phyloP scores from a whole-genome alignment of 225 moss, liverwort and hornwort genomes.

The Polytrichum formosum region DNA sequence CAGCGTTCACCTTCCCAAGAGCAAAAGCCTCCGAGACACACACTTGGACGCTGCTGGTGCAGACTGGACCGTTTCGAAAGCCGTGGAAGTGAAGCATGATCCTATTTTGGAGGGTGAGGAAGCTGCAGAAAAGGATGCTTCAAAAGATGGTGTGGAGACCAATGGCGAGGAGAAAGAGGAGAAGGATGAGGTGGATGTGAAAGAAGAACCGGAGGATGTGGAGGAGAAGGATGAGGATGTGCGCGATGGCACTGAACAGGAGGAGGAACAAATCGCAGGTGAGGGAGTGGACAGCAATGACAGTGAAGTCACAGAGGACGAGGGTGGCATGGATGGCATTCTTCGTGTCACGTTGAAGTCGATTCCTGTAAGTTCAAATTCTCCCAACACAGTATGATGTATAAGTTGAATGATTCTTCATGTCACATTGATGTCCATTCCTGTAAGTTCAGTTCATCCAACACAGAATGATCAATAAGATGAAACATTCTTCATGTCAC shows the following conservation, averaged over 20 bases:
- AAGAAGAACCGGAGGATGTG: constrained; percentile 13
- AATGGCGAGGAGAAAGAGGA: constrained; percentile 4
- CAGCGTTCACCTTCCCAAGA: constrained; percentile 12
- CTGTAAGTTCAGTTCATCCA: constrained; percentile 35
- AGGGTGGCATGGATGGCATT: constrained; percentile 27
- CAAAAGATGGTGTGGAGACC: background rate
- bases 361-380: constrained; percentile 49
- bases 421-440: constrained; percentile 29
- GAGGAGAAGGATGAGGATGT: constrained; percentile 30
- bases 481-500: constrained; percentile 9
- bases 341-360: constrained; percentile 26
- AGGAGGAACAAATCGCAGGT: constrained; percentile 29
- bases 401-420: constrained; percentile 8
- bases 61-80: constrained; percentile 26
- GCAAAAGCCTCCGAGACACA: constrained; percentile 4
- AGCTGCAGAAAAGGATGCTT: background rate
- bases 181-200: constrained; percentile 8
- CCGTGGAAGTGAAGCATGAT: constrained; percentile 11
- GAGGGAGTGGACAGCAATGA: constrained; percentile 36
- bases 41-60: background rate
- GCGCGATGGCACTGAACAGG: constrained; percentile 8
- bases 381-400: no score
- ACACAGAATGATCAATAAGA: no score
- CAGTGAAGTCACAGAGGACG: constrained; percentile 22
- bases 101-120: constrained; percentile 7